Evolutionary conservation across 1,139 yeast species (phyloP), one percentile per base, ranked within the genome.

Genomic region (Nadsonia starkeyi-henricii): DNA sequence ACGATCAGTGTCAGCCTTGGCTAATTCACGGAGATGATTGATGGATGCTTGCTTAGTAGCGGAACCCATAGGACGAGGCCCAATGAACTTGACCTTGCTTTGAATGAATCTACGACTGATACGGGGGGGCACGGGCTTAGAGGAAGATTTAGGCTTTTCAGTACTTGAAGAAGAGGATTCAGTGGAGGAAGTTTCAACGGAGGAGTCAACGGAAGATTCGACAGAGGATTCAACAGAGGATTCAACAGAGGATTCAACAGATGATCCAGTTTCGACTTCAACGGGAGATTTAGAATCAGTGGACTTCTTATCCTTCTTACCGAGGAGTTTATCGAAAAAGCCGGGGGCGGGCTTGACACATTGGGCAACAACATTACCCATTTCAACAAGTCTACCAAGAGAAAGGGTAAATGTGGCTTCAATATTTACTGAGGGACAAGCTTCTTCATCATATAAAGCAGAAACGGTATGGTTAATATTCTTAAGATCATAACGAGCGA

Each of bases 401-500:
- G 57, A 54, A 8, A 63, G 53, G 20, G 46, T 44, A 48, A 63
- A 60, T 28, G 51, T 55, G 9, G 60, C 64, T 18, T 50, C 53
- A 4, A 63, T 54, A 9, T 45, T 47, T 19, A 57, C 48, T 21
- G 52, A 54, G 20, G 43, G 52, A 18, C 46, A 42, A 30, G 62
- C 55, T 7, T 33, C 39, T 13, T 33, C 39, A 33, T 33, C 39
- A 12, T 13, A 33, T n/a, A 33, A 33, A 13, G 5, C 4, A 5
- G 39, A 12, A 15, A 33, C 39, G 12, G 39, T 13, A 13, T 15
- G 4, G 18, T 57, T 53, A 37, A 60, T 56, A 17, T 54, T 58
- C 3, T 60, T 52, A 17, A 62, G 54, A 3, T 62, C 60, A 42
- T 58, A 55, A 48, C 67, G 69, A 13, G 72, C 69, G 58, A 76